Evolutionary conservation across 176 grass and related monocot genomes (phyloP).

Genomic region (Canna indica): DNA sequence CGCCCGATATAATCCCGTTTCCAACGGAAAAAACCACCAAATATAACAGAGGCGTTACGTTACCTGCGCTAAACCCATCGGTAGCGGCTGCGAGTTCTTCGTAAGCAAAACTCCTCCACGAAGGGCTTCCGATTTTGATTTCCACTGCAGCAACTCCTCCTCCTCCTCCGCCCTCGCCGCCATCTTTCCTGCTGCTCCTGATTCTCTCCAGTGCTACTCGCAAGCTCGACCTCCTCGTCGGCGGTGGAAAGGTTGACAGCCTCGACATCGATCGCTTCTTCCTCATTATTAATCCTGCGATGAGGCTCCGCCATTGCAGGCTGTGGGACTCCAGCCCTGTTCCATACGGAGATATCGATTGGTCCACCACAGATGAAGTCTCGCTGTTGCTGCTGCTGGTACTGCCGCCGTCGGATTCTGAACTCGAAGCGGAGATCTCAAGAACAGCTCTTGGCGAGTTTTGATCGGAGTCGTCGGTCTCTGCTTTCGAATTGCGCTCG

Average conservation of each 20-base stretch:
- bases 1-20: no score
- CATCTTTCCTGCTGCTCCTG: constrained; percentile 36
- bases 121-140: constrained; percentile 62
- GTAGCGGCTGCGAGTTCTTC: constrained; percentile 68
- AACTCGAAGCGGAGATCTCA: constrained; percentile 8
- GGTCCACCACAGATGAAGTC: constrained; percentile 42
- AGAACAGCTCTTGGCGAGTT: constrained; percentile 10
- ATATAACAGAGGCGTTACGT: no score
- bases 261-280: constrained; percentile 68
- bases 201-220: constrained; percentile 51
- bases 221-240: constrained; percentile 35
- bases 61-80: constrained; percentile 78
- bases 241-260: constrained; percentile 54
- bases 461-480: constrained; percentile 7
- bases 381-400: constrained; percentile 27
- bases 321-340: constrained; percentile 24
- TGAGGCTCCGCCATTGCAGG: constrained; percentile 64
- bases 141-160: constrained; percentile 32
- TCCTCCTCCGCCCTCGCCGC: constrained; percentile 49
- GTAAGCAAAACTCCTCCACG: constrained; percentile 91
- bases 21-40: no score
- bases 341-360: constrained; percentile 10
- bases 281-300: constrained; percentile 52
- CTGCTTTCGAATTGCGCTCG: background rate
- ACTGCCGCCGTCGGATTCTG: constrained; percentile 27